These are phyloP conservation scores for Suhomyces bribrorum DNA, from an alignment of 1,139 yeast genomes.

Conservation along the genomic window DNA sequence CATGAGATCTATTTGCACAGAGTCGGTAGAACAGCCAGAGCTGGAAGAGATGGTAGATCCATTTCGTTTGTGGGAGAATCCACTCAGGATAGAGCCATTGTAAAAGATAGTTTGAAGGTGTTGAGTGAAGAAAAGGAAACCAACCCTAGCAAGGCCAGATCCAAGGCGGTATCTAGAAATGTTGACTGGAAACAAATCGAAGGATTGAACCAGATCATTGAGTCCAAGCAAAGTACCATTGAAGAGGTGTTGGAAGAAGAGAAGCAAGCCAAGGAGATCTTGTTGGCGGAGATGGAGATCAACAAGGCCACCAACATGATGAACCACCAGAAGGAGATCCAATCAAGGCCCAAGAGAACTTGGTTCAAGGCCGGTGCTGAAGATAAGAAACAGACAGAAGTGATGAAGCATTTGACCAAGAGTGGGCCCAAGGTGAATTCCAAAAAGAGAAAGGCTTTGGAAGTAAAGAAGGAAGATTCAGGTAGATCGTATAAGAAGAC, in stretches of 20 bases:
- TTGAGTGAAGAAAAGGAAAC: constrained; percentile 47
- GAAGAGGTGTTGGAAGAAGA: constrained; percentile 86
- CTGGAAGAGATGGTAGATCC: constrained; percentile 93
- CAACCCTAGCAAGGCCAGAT: constrained; percentile 29
- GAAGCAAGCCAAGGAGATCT: constrained; percentile 79
- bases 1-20: constrained; percentile 92
- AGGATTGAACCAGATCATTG: constrained; percentile 59
- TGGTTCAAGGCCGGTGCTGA: constrained; percentile 89
- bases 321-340: constrained; percentile 78
- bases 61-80: constrained; percentile 93
- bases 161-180: constrained; percentile 75
- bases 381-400: constrained; percentile 53
- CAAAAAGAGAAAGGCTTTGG: constrained; percentile 30
- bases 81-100: constrained; percentile 80
- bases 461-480: constrained; percentile 44
- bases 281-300: constrained; percentile 89
- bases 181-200: constrained; percentile 88
- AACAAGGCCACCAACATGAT: constrained; percentile 82
- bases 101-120: constrained; percentile 77
- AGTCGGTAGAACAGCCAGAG: constrained; percentile 99
- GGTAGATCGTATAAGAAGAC: constrained; percentile 71
- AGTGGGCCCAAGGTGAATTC: constrained; percentile 41
- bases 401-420: constrained; percentile 47
- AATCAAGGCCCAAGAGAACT: constrained; percentile 89
- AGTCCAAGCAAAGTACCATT: constrained; percentile 56